phyloP scores from a whole-genome alignment of 2,329 filamentous ascomycete species.

The Drechslerella coelobrocha region DNA sequence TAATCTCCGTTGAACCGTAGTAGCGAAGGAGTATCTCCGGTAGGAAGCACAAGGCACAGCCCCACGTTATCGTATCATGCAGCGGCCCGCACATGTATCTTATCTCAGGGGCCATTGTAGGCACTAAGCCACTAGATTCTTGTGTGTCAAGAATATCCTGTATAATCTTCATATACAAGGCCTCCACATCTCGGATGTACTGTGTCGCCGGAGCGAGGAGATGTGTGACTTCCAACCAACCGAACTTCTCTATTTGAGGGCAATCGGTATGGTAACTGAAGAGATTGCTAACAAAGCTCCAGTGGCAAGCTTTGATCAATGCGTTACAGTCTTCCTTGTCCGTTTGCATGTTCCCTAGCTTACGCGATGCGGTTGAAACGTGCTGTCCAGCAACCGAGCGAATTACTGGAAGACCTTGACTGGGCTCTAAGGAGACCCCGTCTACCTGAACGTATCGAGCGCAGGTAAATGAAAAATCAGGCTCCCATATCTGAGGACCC shows the following conservation, averaged over 20 bases:
- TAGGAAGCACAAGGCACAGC: constrained; percentile 58
- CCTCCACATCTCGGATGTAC: constrained; percentile 62
- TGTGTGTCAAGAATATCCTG: constrained; percentile 62
- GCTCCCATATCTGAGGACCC: constrained; percentile 57
- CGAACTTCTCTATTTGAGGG: constrained; percentile 62
- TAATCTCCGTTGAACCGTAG: constrained; percentile 59
- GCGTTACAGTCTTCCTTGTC: constrained; percentile 60
- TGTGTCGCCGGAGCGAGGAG: constrained; percentile 61
- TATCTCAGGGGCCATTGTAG: constrained; percentile 62
- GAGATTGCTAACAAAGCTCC: constrained; percentile 60
- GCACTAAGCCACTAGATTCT: constrained; percentile 60
- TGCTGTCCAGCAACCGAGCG: constrained; percentile 58
- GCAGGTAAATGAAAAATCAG: constrained; percentile 60
- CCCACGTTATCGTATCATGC: constrained; percentile 62
- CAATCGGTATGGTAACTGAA: constrained; percentile 63
- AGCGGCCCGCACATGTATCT: constrained; percentile 63
- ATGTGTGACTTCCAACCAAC: constrained; percentile 62
- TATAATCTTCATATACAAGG: constrained; percentile 61
- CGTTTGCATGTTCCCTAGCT: constrained; percentile 58
- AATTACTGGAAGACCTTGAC: constrained; percentile 56
- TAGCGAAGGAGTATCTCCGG: constrained; percentile 59
- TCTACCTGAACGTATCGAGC: constrained; percentile 60
- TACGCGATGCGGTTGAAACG: constrained; percentile 58
- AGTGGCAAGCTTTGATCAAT: constrained; percentile 61
- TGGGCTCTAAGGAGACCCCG: constrained; percentile 56